Evolutionary conservation across 179 eudicot species (phyloP), one percentile per base, ranked within the genome.

Genomic region (Beta corolliflora): DNA sequence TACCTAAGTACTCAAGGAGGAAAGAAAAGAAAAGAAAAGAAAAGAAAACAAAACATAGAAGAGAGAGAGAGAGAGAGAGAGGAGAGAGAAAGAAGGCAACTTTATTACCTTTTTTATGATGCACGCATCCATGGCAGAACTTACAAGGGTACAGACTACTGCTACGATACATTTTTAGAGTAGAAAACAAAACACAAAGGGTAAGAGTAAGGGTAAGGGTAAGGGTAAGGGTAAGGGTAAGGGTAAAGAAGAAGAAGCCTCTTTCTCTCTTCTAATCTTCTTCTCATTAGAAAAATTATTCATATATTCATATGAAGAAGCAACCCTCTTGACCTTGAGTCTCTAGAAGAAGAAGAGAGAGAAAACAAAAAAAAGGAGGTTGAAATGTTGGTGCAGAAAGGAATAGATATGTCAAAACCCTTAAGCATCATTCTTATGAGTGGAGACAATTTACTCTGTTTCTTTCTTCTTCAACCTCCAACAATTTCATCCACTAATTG

Each of bases 71-170:
- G 67, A 55, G 66, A 59, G n/a, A 71, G 56, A 58, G n/a, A n/a
- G 11, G 13, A 66, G 41, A 31, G 23, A 41, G 53, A 44, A 73
- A 67, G 45, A 48, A 48, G 64, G 66, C 73, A 75, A 54, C 80
- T 80, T 84, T 80, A 80, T 71, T 80, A 81, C 53, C 87, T 84
- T 84, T 84, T 81, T 84, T 74, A 81, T 73, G 84, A 77, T 84
- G 81, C 84, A 84, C 87, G 87, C 84, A 84, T 84, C 86, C 86
- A 84, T 84, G 84, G 81, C 86, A 64, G 75, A 72, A 61, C 77
- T 29, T 58, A 70, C 71, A 83, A 78, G 81, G 73, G 50, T 73
- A 48, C 80, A 79, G 45, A 56, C 41, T 75, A 71, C 82, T 74
- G 46, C 25, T 61, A 41, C 72, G 52, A 31, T 68, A 31, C 76